Evolutionary conservation across 1,284 basidiomycete species (phyloP).

Genomic region (Retiboletus flavoniger): DNA sequence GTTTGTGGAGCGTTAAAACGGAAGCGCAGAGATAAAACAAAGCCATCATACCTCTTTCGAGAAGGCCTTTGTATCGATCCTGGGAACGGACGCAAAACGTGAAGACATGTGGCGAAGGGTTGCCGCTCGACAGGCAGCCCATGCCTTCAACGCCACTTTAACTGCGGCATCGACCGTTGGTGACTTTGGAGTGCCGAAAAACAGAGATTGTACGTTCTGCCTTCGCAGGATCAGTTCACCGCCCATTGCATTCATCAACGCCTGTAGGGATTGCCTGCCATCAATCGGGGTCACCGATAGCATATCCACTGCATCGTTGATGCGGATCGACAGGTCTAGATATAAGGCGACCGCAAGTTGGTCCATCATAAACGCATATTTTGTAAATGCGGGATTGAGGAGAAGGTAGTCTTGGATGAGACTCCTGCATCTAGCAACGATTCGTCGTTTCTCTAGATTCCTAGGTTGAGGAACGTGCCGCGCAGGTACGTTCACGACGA

Average conservation of each 20-base stretch:
- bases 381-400: constrained; percentile 26
- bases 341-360: constrained; percentile 42
- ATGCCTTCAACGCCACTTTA: constrained; percentile 42
- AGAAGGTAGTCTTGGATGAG: constrained; percentile 35
- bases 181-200: constrained; percentile 34
- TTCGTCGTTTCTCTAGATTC: constrained; percentile 8
- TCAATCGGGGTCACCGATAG: constrained; percentile 31
- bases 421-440: constrained; percentile 24
- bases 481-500: constrained; percentile 35
- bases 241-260: constrained; percentile 41
- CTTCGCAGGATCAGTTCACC: constrained; percentile 34
- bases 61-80: constrained; percentile 23
- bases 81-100: constrained; percentile 13
- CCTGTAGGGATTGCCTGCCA: constrained; percentile 36
- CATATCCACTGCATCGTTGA: constrained; percentile 47
- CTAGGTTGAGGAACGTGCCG: constrained; percentile 3
- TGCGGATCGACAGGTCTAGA: constrained; percentile 38
- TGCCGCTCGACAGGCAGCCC: constrained; percentile 40
- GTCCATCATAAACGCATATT: constrained; percentile 46
- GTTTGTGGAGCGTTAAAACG: neutral
- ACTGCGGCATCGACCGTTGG: constrained; percentile 13
- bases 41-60: constrained; percentile 10
- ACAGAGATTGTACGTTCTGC: constrained; percentile 34
- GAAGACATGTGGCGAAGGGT: constrained; percentile 18
- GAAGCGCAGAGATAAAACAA: neutral